Conservation (phyloP, 2,329 filamentous ascomycete genomes). For the Parastagonospora avenae region DNA sequence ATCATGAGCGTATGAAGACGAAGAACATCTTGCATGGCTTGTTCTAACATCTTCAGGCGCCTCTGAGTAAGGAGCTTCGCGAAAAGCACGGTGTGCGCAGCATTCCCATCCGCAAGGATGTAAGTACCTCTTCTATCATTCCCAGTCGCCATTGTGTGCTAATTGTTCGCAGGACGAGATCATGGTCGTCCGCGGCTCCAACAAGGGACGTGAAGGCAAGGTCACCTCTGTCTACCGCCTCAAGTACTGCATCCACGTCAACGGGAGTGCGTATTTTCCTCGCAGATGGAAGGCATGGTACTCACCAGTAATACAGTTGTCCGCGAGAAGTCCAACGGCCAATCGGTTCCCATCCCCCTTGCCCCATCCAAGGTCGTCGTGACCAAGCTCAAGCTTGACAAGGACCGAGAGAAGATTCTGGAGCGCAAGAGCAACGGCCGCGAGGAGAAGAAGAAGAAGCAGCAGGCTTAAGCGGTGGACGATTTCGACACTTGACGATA, state of each 20-base stretch:
- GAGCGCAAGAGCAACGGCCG: constrained; percentile 82
- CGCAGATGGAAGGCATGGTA: constrained; percentile 2
- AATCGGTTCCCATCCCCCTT: constrained; percentile 92
- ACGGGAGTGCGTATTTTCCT: constrained; percentile 62
- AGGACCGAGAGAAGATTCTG: constrained; percentile 88
- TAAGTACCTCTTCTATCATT: constrained; percentile 46
- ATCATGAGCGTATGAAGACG: constrained; percentile 83
- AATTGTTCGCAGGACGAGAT: constrained; percentile 69
- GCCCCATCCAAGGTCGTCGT: constrained; percentile 97
- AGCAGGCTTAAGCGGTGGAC: constrained; percentile 52
- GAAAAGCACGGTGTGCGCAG: constrained; percentile 95
- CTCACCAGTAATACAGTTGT: constrained; percentile 61
- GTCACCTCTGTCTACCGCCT: constrained; percentile 80
- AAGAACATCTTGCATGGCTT: constrained; percentile 50
- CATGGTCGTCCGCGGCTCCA: constrained; percentile 84
- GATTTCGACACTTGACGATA: constrained; percentile 43
- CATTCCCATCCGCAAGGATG: constrained; percentile 95
- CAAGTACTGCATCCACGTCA: constrained; percentile 96
- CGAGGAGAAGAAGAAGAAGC: constrained; percentile 76
- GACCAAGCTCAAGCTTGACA: constrained; percentile 98
- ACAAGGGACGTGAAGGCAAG: constrained; percentile 99
- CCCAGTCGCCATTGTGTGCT: constrained; percentile 25
- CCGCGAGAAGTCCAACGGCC: constrained; percentile 97
- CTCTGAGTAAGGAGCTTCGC: constrained; percentile 77
- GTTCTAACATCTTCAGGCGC: constrained; percentile 45